Evolutionary conservation across 2,329 filamentous ascomycete genomes (phyloP).

Genomic region (Aspergillus tubingensis): DNA sequence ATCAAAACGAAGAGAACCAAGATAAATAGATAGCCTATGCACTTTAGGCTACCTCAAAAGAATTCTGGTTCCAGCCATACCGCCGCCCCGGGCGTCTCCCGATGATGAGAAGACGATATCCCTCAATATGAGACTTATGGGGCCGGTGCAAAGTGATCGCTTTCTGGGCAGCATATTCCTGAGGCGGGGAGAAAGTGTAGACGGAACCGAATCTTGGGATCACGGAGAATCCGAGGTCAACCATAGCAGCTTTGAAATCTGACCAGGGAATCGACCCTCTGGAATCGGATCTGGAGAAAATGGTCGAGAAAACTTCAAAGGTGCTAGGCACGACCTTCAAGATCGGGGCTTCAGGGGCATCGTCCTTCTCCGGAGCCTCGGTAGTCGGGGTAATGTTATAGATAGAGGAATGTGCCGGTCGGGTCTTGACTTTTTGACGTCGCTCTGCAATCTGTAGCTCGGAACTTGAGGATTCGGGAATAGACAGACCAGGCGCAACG

Average conservation of each 20-base stretch:
- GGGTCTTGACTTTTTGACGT: conserved; percentile 49
- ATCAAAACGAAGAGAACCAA: no score
- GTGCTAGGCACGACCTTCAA: conserved; percentile 46
- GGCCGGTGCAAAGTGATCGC: conserved; percentile 14
- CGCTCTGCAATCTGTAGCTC: no score
- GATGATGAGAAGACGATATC: conserved; percentile 11
- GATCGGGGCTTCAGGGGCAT: conserved; percentile 9
- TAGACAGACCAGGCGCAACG: no score
- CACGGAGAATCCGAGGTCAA: conserved; percentile 46
- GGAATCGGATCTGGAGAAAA: conserved; percentile 27
- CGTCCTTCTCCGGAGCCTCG: not conserved
- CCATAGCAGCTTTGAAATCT: conserved; percentile 47
- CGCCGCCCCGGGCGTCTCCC: not conserved
- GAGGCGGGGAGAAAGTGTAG: conserved; percentile 32
- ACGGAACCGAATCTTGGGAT: conserved; percentile 46
- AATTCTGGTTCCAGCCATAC: not conserved
- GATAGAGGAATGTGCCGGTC: conserved; percentile 38
- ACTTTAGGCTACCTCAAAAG: not conserved
- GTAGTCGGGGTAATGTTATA: no score
- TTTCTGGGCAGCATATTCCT: not conserved
- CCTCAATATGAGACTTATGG: conserved; percentile 10
- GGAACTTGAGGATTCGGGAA: no score
- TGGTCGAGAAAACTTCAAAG: conserved; percentile 40
- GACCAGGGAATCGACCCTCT: conserved; percentile 26
- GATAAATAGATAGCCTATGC: no score